phyloP scores from a whole-genome alignment of 1,284 basidiomycete species.

The Takashimella koratensis region DNA sequence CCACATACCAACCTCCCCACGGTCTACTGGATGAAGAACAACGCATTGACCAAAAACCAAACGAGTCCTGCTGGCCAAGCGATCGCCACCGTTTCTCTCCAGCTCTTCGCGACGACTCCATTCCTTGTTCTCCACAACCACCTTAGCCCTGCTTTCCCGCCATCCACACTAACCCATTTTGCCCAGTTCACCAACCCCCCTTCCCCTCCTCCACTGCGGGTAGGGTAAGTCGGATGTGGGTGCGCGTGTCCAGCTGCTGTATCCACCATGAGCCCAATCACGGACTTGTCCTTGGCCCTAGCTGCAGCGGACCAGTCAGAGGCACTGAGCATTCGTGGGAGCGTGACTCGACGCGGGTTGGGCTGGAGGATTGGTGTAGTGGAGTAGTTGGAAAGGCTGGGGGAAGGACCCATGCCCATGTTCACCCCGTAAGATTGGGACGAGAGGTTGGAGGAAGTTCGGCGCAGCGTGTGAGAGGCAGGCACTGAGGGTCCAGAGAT shows the following conservation, averaged over 20 bases:
- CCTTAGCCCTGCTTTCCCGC: conserved; percentile 18
- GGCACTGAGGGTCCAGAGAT: not conserved
- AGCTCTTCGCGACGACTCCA: conserved; percentile 36
- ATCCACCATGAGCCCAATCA: conserved; percentile 32
- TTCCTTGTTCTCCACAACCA: conserved; percentile 42
- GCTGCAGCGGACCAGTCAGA: conserved; percentile 41
- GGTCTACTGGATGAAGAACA: conserved; percentile 34
- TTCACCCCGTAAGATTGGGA: not conserved
- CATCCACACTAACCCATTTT: conserved; percentile 51
- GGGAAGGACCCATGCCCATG: not conserved
- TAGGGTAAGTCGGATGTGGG: not conserved
- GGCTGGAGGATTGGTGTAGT: conserved; percentile 2
- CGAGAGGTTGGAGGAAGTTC: no score
- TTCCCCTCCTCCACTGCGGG: conserved; percentile 1
- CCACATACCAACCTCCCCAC: no score
- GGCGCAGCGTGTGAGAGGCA: not conserved
- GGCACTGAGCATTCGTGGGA: conserved; percentile 31
- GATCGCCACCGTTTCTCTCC: conserved; percentile 33
- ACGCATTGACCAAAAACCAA: conserved; percentile 43
- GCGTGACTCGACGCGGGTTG: conserved; percentile 21
- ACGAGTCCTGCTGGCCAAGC: conserved; percentile 39
- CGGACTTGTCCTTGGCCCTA: conserved; percentile 39
- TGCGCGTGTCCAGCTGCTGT: not conserved
- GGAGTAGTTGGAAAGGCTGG: conserved; percentile 1
- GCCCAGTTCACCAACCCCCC: conserved; percentile 22